phyloP scores from a whole-genome alignment of 192 early-diverging fungal species.

The Funneliformis mosseae region DNA sequence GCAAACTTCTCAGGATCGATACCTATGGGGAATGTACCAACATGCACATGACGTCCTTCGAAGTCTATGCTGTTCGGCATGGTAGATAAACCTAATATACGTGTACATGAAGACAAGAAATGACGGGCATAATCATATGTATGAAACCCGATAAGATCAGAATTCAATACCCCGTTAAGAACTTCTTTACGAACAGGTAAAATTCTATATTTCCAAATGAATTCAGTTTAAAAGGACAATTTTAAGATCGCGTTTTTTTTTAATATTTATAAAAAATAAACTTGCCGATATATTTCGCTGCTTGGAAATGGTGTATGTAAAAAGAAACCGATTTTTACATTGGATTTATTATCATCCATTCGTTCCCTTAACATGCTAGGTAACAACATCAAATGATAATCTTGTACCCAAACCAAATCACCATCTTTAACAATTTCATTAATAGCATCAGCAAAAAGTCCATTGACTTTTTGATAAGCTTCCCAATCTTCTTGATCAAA shows the following conservation, averaged over 20 bases:
- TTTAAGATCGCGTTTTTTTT: neutral
- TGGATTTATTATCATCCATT: conserved; percentile 56
- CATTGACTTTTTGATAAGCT: conserved; percentile 91
- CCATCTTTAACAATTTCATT: conserved; percentile 83
- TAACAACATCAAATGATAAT: conserved; percentile 98
- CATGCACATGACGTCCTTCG: conserved; percentile 90
- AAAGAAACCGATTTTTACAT: conserved; percentile 98
- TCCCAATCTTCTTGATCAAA: conserved; percentile 96
- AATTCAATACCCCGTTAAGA: conserved; percentile 86
- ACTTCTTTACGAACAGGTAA: conserved; percentile 94
- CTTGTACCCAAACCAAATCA: conserved; percentile 89
- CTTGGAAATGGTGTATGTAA: conserved; percentile 97
- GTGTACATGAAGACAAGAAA: conserved; percentile 95
- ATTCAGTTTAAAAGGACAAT: neutral
- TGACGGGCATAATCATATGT: conserved; percentile 99
- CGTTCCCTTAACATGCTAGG: conserved; percentile 82
- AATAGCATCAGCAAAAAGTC: conserved; percentile 91
- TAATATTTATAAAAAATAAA: conserved; percentile 2
- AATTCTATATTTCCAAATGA: conserved; percentile 55
- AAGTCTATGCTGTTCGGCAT: conserved; percentile 94
- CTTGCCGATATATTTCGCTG: conserved; percentile 91
- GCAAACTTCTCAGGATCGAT: conserved; percentile 96
- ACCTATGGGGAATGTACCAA: conserved; percentile 99
- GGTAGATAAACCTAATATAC: conserved; percentile 91
- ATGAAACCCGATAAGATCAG: conserved; percentile 98